A percentile compares a stretch with the other conserved stretches of the same genome.
Conservation (phyloP, 2,329 filamentous ascomycete species). For the Venturia oleaginea region DNA sequence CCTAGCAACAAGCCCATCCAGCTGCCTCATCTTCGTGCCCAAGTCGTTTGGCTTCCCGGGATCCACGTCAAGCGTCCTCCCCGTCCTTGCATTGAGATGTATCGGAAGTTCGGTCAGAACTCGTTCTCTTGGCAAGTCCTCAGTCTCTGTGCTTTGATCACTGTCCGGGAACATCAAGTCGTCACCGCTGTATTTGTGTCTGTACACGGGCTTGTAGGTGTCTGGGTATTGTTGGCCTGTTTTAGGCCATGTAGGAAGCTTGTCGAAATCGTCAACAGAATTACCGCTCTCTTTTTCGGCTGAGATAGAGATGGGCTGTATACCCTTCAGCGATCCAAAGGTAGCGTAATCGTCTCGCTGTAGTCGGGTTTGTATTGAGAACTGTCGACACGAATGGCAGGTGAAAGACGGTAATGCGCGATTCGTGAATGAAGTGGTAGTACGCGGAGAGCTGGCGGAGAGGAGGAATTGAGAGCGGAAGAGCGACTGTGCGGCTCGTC, state of each 20-base stretch:
- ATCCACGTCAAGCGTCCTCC: conserved; percentile 32
- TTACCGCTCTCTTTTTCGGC: background rate
- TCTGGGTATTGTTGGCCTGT: background rate
- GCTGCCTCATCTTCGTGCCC: conserved; percentile 7
- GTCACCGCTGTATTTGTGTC: background rate
- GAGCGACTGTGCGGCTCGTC: conserved; percentile 22
- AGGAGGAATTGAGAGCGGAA: conserved; percentile 19
- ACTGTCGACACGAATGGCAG: conserved; percentile 2
- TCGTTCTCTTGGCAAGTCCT: background rate
- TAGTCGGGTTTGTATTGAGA: background rate
- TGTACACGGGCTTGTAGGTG: background rate
- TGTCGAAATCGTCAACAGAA: background rate
- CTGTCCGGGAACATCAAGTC: background rate
- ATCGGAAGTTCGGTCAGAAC: conserved; percentile 2
- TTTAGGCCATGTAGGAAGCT: background rate
- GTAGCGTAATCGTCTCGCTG: background rate
- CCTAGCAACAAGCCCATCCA: conserved; percentile 32
- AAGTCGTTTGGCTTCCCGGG: conserved; percentile 16
- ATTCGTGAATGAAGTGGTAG: conserved; percentile 12
- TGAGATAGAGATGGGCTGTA: background rate
- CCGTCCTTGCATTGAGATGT: conserved; percentile 17
- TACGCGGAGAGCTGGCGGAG: conserved; percentile 14
- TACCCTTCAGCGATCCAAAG: background rate
- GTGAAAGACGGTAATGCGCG: conserved; percentile 4
- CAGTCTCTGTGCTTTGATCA: background rate